phyloP scores from a whole-genome alignment of 2,329 filamentous ascomycete species.

The Teratosphaeriaceae sp. region DNA sequence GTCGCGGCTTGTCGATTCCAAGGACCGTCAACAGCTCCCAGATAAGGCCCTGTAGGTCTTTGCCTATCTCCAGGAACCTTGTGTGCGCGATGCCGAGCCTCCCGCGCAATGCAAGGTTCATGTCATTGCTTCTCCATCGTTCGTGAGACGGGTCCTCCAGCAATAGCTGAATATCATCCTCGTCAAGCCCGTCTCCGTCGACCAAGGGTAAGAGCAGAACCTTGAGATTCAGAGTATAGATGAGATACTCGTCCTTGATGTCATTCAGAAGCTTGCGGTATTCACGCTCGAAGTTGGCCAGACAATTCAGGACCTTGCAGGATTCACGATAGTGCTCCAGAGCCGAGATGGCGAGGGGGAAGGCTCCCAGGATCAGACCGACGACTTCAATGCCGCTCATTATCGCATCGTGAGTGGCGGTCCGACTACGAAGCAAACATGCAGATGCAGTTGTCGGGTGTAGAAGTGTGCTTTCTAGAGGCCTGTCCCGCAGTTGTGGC shows the following conservation, averaged over 20 bases:
- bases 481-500: no score
- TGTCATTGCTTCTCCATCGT: slow-evolving; percentile 1
- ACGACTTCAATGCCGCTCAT: slow-evolving; percentile 13
- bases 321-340: slow-evolving; percentile 8
- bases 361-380: slow-evolving; percentile 9
- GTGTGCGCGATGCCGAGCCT: slow-evolving; percentile 1
- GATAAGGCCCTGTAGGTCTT: slow-evolving; percentile 4
- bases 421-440: no score
- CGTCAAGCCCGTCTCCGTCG: neutral
- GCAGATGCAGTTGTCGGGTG: no score
- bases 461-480: no score
- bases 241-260: slow-evolving; percentile 9
- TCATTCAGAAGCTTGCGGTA: slow-evolving; percentile 4
- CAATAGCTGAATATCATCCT: neutral
- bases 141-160: neutral
- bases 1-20: slow-evolving; percentile 1
- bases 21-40: slow-evolving; percentile 3
- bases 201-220: slow-evolving; percentile 5
- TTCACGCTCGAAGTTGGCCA: slow-evolving; percentile 8
- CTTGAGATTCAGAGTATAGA: slow-evolving; percentile 3
- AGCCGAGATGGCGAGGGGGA: slow-evolving; percentile 8
- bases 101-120: neutral
- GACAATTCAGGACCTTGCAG: neutral
- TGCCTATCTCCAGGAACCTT: slow-evolving; percentile 5
- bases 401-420: no score